Evolutionary conservation across 2,329 filamentous ascomycete genomes (phyloP), one percentile per base, ranked within the genome.

Genomic region (Claviceps monticola): DNA sequence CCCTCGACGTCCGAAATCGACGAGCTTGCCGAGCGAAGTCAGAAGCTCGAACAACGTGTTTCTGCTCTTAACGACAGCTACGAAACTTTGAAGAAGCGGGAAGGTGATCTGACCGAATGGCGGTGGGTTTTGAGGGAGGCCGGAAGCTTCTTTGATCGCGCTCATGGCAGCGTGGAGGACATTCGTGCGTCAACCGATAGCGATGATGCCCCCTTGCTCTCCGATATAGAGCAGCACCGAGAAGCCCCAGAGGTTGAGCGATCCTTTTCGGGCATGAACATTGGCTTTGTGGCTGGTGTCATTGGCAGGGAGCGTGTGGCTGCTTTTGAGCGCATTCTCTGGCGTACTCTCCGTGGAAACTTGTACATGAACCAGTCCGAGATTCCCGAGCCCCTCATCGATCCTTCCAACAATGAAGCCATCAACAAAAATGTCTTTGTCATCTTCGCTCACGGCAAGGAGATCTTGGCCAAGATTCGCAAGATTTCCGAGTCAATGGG

Each of bases 351-450:
- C 43, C 88, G 93, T 67, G 93, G 93, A 62, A 98, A 98, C 69
- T 74, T 98, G 57, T 98, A 97, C 77, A 98, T 98, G 93, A 98
- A 98, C 71, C 94, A 98, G 74, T 91, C 91, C 42, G 93, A 98
- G 75, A 98, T 98, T 56, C 84, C 89, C 7, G 91, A 98, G 67
- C 82, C 88, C 39, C 84, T 98, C 60, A 77, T 95, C 66, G 88
- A 98, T 67, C 91, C 93, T 16, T 79, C 85, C 64, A 95, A 82
- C 72, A 96, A 97, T 66, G 91, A 97, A 71, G 77, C 87, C 57
- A 78, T 94, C 60, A 82, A 86, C 74, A 98, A 98, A 82, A 98
- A 96, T 61, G 93, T 98, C 52, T 98, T 98, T 64, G 91, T 98
- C 64, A 98, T 98, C 68, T 98, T 98, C 62, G 93, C 93, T 13